Base-by-base conservation (phyloP, 805 yeast genomes). In the Hermanozyma aechmeae region DNA sequence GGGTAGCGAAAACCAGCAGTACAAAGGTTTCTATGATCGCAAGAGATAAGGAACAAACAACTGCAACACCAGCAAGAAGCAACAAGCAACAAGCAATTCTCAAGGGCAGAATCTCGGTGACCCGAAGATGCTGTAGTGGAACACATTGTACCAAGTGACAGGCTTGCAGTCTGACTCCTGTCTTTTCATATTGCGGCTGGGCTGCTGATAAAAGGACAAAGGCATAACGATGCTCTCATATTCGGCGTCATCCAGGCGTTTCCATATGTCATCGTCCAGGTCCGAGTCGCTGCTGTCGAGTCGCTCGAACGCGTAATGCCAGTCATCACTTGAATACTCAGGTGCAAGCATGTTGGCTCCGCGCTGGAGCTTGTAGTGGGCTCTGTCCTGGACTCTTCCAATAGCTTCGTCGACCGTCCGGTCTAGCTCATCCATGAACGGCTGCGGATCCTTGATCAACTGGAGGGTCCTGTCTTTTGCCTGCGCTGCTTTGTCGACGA, bases 121-220 rank as follows among this genome's bases (percentile, higher is more conserved):
- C 0, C 75, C 76, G 42, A 69, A 70, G 6, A 71, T 51, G 29
- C 71, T 59, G 32, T 66, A 67, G 36, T 61, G 72, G 35, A 72
- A 64, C 0, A 70, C 60, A 32, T 63, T 69, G 37, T 46, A 61
- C 76, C 76, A 71, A 0, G 74, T 70, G 8, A 71, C 59, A 3
- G 62, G 62, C 16, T 58, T 66, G 48, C 76, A 71, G 16, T 53
- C 53, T 13, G 42, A 43, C 2, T 48, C 42, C 17, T 20, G 27
- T 24, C 10, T 29, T 15, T 16, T 25, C 26, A 29, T 18, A 24
- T 33, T 33, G 26, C 30, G 23, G 13, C 14, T 11, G 13, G 10
- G 10, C 25, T 13, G 6, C 15, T 23, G 16, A 21, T 9, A 15
- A 9, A 10, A 24, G 16, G 14, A 12, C 15, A 15, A 12, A 3